Percentiles rank a stretch among this genome's conserved stretches.
phyloP scores from a whole-genome alignment of 139 green algal species.

The Eudorina sp. region DNA sequence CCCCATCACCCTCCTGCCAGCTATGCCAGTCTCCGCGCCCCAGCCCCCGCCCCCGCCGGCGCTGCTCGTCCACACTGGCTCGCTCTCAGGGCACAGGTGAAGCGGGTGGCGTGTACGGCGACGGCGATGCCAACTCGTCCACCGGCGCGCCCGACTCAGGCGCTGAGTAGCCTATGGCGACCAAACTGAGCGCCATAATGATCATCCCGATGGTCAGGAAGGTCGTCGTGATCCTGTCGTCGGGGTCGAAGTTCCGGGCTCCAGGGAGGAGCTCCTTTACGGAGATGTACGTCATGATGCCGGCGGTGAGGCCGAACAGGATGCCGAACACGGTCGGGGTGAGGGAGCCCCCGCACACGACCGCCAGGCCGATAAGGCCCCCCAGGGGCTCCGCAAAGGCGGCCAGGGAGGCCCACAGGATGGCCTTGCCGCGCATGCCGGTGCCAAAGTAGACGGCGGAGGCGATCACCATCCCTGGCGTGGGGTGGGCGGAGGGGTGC shows the following conservation, averaged over 20 bases:
- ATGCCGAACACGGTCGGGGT: slow-evolving; percentile 45
- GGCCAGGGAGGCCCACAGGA: slow-evolving; percentile 76
- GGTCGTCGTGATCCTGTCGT: slow-evolving; percentile 58
- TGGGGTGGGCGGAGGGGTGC: background rate
- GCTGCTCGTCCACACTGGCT: too few species aligned
- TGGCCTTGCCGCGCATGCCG: slow-evolving; percentile 69
- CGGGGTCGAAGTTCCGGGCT: slow-evolving; percentile 80
- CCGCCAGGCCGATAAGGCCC: slow-evolving; percentile 67
- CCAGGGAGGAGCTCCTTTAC: slow-evolving; percentile 85
- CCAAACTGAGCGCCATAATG: slow-evolving; percentile 2
- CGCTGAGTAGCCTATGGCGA: background rate
- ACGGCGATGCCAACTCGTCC: background rate
- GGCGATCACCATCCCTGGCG: slow-evolving; percentile 75
- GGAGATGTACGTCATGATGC: slow-evolving; percentile 84
- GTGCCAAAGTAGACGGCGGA: slow-evolving; percentile 90
- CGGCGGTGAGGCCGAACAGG: slow-evolving; percentile 76
- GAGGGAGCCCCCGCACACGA: slow-evolving; percentile 27
- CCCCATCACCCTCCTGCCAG: too few species aligned
- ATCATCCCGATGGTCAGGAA: background rate
- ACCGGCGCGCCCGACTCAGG: background rate
- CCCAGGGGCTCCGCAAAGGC: slow-evolving; percentile 86
- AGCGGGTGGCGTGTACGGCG: background rate
- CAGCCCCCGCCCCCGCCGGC: too few species aligned
- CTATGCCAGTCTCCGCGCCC: too few species aligned
- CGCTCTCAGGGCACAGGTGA: background rate